Evolutionary conservation across 2,329 filamentous ascomycete genomes (phyloP), one percentile per base, ranked within the genome.

Genomic region (Aureobasidium sp.): DNA sequence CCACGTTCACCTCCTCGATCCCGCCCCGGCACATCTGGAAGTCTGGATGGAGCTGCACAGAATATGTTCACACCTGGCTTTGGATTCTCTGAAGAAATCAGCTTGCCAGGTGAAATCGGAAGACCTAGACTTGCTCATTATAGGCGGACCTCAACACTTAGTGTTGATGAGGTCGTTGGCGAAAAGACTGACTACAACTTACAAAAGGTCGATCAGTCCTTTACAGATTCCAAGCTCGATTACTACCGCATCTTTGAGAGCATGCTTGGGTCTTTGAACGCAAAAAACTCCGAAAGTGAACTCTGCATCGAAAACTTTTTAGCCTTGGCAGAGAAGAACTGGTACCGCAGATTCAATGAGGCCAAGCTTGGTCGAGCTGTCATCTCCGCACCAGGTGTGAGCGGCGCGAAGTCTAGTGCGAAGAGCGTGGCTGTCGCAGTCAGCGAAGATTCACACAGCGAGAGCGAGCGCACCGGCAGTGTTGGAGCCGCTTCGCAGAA

Each of bases 271-370:
- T 71, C 73, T 2, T 74, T 88, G 17, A 81, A 75, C 46, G 83
- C 80, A 9, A 77, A 79, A 64, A 85, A 82, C 64, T 87, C 84
- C 0, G 79, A 83, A 64, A 78, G 75, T 1, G 76, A 82, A 34
- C 75, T 87, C 6, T 88, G 85, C 68, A 87, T 88, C 62, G 85
- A 88, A 67, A 79, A 84, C 44, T 88, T 83, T 69, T 74, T 88
- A 17, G 79, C 82, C 64, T 83, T 83, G 68, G 85, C 83, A 32
- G 85, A 88, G 72, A 87, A 87, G 76, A 79, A 84, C 65, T 88
- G 85, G 85, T 88, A 85, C 68, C 76, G 78, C 60, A 75, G 78
- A 34, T 82, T 85, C 68, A 77, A 83, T 55, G 77, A 84, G 64
- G 84, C 82, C 50, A 83, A 82, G 69, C 79, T 86, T 62, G 82